Evolutionary conservation across 257 asterid species (phyloP), one percentile per base, ranked within the genome.

Genomic region (Lavandula angustifolia): DNA sequence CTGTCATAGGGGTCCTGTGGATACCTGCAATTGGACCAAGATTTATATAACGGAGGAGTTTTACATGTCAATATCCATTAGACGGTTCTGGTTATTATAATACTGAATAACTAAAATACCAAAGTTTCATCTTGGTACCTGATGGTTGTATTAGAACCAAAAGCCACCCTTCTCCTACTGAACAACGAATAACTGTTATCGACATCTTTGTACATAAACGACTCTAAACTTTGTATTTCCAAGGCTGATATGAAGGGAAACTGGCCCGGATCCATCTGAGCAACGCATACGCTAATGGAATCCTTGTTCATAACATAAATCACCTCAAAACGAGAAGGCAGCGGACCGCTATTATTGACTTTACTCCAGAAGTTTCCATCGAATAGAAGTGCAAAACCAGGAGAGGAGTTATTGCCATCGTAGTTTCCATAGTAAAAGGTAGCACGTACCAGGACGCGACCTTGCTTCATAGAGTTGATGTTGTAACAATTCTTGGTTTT

Each of bases 371-470:
- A 5, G 32, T 82, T 81, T 53, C 90, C 95, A 18, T 82, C 90
- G 18, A 77, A 81, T 4, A 63, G 83, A 44, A 87, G 88, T 35
- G 80, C 77, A 31, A 87, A 87, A 3, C 77, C 44, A 0, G 95
- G 95, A 33, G 92, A 87, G 22, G 75, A 33, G 0, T 83, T 77
- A 64, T 70, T 85, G 2, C 56, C 50, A 48, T 85, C 95, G 17
- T 87, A 85, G 49, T 87, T 85, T 12, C 92, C 95, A 12, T 87
- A 87, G 74, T 79, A 48, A 73, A 87, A 87, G 63, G 77, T 75
- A 3, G 86, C 92, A 4, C 95, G 89, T 4, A 81, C 69, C 8
- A 84, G 82, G 32, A 84, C 60, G 2, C 75, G 79, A 6, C 67
- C 81, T 1, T 62, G 62, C 18, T 4, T 35, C 5, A 57, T 37